phyloP scores from a whole-genome alignment of 352 stramenopile genomes.

The Phytopythium cucurbitacearum region DNA sequence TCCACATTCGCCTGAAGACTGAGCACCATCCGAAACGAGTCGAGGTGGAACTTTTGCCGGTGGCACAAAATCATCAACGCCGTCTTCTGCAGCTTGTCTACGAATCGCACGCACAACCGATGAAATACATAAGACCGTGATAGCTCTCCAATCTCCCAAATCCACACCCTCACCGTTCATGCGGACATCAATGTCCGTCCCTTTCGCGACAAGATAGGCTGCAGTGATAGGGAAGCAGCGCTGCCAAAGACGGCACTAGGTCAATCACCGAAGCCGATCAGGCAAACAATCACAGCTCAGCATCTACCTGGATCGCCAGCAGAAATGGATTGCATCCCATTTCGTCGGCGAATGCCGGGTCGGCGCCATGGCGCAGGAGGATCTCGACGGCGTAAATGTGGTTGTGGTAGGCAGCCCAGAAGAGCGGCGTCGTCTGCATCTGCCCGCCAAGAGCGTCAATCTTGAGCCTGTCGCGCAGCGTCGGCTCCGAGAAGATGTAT shows the following conservation, averaged over 20 bases:
- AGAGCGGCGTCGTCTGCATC: slow-evolving; percentile 62
- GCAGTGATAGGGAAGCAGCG: slow-evolving; percentile 70
- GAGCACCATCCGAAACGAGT: slow-evolving; percentile 78
- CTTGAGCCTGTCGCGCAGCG: slow-evolving; percentile 22
- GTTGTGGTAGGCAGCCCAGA: slow-evolving; percentile 71
- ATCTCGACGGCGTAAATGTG: slow-evolving; percentile 80
- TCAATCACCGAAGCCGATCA: neutral
- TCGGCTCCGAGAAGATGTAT: slow-evolving; percentile 41
- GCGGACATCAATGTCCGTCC: slow-evolving; percentile 54
- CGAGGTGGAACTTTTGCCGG: slow-evolving; percentile 71
- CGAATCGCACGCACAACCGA: neutral
- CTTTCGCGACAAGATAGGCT: slow-evolving; percentile 73
- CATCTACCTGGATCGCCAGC: slow-evolving; percentile 42
- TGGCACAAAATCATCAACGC: slow-evolving; percentile 70
- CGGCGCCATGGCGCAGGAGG: slow-evolving; percentile 53
- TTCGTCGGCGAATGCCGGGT: slow-evolving; percentile 46
- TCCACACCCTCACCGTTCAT: slow-evolving; percentile 27
- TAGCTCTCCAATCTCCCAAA: too few species aligned
- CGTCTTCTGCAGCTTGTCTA: slow-evolving; percentile 37
- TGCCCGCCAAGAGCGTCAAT: slow-evolving; percentile 56
- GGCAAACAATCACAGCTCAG: neutral
- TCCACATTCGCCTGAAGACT: slow-evolving; percentile 59
- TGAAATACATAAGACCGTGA: neutral
- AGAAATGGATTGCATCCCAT: slow-evolving; percentile 60
- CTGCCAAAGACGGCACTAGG: slow-evolving; percentile 10